Evolutionary conservation across 2,329 filamentous ascomycete genomes (phyloP).

Genomic region (Sordariomycetes sp.): DNA sequence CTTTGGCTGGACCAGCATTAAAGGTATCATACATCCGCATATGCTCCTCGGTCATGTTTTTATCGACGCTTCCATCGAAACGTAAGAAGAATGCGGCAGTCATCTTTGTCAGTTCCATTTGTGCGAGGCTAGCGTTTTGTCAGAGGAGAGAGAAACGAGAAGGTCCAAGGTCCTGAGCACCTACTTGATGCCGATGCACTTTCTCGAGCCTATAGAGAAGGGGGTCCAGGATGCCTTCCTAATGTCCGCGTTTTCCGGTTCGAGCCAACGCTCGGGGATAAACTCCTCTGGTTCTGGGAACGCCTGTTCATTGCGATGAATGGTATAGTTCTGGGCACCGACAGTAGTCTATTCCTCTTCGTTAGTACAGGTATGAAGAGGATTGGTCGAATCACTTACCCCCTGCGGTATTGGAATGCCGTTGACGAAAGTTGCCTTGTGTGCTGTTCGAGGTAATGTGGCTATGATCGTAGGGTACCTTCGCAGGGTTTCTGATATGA

Average conservation of each 20-base stretch:
- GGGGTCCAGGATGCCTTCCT: not conserved
- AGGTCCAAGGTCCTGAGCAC: not conserved
- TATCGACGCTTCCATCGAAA: not conserved
- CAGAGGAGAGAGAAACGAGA: not conserved
- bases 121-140: not conserved
- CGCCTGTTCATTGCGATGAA: not conserved
- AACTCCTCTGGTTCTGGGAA: slow-evolving; percentile 1
- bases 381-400: not conserved
- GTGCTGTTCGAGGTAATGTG: slow-evolving; percentile 1
- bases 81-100: not conserved
- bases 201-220: slow-evolving; percentile 1
- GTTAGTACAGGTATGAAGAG: not conserved
- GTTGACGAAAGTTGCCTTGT: not conserved
- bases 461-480: slow-evolving; percentile 5
- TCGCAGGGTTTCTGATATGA: slow-evolving; percentile 3
- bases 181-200: slow-evolving; percentile 4
- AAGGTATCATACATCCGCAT: slow-evolving; percentile 4
- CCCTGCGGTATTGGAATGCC: not conserved
- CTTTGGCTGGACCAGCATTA: slow-evolving; percentile 1
- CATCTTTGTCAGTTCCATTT: slow-evolving; percentile 1
- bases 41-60: not conserved
- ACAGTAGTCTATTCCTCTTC: not conserved
- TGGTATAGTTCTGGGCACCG: slow-evolving; percentile 1
- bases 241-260: not conserved
- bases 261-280: not conserved